Evolutionary conservation across 345 rosid species (phyloP), one percentile per base, ranked within the genome.

Genomic region (Eucalyptus dawsonii): DNA sequence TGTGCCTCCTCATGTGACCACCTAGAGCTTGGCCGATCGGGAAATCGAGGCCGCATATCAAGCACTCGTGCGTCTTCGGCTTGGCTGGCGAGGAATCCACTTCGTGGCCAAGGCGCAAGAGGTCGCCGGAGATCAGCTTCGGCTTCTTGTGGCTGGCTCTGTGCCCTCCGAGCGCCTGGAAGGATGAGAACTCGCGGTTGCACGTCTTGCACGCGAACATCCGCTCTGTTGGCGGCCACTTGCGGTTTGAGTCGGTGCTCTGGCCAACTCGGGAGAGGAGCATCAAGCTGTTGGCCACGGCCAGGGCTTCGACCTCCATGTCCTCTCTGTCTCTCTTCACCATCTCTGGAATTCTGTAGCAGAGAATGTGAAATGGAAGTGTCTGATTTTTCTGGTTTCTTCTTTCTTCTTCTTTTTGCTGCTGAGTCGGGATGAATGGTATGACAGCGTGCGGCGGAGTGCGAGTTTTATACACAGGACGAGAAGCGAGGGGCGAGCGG

Each of bases 1-100:
- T 92, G 50, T 97, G 99, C 89, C 96, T 93, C 93, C 99, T 94
- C 99, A 97, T 97, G 89, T 97, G 99, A 50, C 99, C 99, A 1
- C 99, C 99, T 2, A 96, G 93, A 3, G 99, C 99, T 92, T 97
- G 99, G 25, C 99, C 99, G 14, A 97, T 88, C 1, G 95, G 88
- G 37, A 97, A 97, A 90, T 96, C 99, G 4, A 94, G 93, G 25
- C 99, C 98, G 29, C 99, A 97, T 37, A 96, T 95, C 17, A 98
- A 93, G 91, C 99, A 97, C 94, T 94, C 94, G 86, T 97, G 99
- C 14, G 91, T 93, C 91, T 96, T 96, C 14, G 94, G 93, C 90
- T 94, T 96, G 65, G 92, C 88, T 1, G 96, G 95, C 51, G 95
- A 92, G 25, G 31, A 27, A 60, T 60, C 31, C 31, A 0, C 31